A percentile compares a stretch with the other conserved stretches of the same genome.
Conservation (phyloP, 2,329 filamentous ascomycete genomes). For the Clarireedia hainanense region DNA sequence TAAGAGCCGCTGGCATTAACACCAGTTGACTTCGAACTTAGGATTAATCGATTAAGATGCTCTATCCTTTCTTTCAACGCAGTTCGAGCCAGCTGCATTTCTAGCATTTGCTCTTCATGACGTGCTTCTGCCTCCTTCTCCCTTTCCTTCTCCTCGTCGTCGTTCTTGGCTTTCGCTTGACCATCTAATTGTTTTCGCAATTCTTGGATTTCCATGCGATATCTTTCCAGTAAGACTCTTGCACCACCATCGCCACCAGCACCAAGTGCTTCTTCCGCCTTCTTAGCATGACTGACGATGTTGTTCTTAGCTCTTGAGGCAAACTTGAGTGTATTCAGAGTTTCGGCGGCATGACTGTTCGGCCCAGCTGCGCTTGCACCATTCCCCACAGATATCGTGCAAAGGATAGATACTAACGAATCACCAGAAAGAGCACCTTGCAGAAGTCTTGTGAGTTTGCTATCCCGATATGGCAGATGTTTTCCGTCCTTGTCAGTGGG, state of each 20-base stretch:
- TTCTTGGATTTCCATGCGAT: slow-evolving; percentile 62
- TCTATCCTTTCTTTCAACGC: slow-evolving; percentile 96
- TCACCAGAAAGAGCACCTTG: slow-evolving; percentile 90
- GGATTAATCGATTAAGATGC: slow-evolving; percentile 87
- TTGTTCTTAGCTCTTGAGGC: slow-evolving; percentile 95
- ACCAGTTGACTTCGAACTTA: slow-evolving; percentile 91
- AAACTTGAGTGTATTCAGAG: slow-evolving; percentile 93
- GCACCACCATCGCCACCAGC: slow-evolving; percentile 77
- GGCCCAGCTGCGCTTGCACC: slow-evolving; percentile 62
- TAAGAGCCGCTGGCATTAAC: slow-evolving; percentile 75
- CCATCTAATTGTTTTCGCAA: slow-evolving; percentile 72
- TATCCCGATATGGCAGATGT: slow-evolving; percentile 93
- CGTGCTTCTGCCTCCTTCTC: slow-evolving; percentile 76
- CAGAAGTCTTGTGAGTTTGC: slow-evolving; percentile 87
- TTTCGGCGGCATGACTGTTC: slow-evolving; percentile 75
- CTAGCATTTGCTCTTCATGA: slow-evolving; percentile 94
- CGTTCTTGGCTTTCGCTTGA: slow-evolving; percentile 64
- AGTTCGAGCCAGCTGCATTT: slow-evolving; percentile 95
- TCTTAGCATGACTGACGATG: slow-evolving; percentile 94
- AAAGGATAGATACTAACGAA: slow-evolving; percentile 93
- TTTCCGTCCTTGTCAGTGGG: slow-evolving; percentile 74
- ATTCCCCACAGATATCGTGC: slow-evolving; percentile 86
- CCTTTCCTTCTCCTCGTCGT: slow-evolving; percentile 62
- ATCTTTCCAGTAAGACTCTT: slow-evolving; percentile 81
- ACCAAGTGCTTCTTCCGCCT: slow-evolving; percentile 75